Base-by-base conservation (phyloP, 208 protist species). In the Trypanosoma scelopori region DNA sequence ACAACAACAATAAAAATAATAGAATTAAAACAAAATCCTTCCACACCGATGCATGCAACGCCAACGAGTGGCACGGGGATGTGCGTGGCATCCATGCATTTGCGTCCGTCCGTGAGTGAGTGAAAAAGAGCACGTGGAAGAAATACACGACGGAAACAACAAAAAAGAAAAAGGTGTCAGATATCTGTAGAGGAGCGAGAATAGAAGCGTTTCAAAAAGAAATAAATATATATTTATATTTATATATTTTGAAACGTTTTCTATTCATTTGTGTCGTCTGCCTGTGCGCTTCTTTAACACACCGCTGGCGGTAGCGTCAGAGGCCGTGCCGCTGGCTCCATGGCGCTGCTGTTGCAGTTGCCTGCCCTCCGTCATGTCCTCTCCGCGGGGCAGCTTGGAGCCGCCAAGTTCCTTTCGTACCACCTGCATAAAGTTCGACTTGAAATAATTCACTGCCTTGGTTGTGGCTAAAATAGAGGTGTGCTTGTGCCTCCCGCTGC, bases 371-470 rank as follows among this genome's bases (percentile, higher is more conserved):
- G 23, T 25, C 11, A 42, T 15, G 6, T 66, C 65, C 39, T 73
- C 61, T 16, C 81, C 79, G 28, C 82, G 71, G 18, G 84, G 76
- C 46, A 88, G 69, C 46, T 70, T 67, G 15, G 82, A 89, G 22
- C 55, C 52, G 18, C 64, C 65, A 51, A 94, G 50, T 77, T 94
- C 88, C 60, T 87, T 88, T 1, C 79, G 71, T 42, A 94, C 60
- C 9, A 89, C 74, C 56, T 86, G 65, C 37, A 84, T 79, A 64
- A 94, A 79, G 69, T 91, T 91, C 0, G 82, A 79, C n/a, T 75
- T 83, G 52, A 94, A 84, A 68, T 88, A 81, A 61, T 88, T 87
- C 35, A 91, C 75, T n/a, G 72, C 56, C 74, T 94, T 94, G 11
- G 71, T 58, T 12, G 76, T 73, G 46, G 69, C 62, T 15, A 94